Base-by-base conservation (phyloP, 164 flowering plant species). In the Umbellularia californica region DNA sequence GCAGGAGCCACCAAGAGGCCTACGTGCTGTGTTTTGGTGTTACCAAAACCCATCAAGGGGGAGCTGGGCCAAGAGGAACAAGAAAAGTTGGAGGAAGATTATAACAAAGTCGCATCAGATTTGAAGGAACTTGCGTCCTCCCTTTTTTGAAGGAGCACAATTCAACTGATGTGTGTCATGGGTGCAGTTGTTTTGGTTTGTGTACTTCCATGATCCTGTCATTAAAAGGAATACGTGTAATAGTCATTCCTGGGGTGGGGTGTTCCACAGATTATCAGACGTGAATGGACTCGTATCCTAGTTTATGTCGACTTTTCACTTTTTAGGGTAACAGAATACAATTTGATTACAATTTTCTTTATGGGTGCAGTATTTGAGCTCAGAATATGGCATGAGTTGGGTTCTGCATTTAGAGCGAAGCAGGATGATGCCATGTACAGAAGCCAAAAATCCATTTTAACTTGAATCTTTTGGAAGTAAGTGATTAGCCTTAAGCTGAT, bases 1-100 rank as follows among this genome's bases (percentile, higher is more conserved):
- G 99, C 97, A 7, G 97, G 97, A 64, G 84, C 93, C 20, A 93
- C 99, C 23, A 90, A 93, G 89, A 87, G 97, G 82, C 97, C 99
- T 30, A 93, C 99, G 0, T 91, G 99, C 80, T 95, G 99, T 76
- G 90, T 95, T 30, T 77, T 95, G 77, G 95, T 95, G 80, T 78
- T 79, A 74, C 87, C 95, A 2, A 89, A 93, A 83, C 99, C 99
- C 14, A 69, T 83, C 1, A 95, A 95, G 82, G 99, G 97, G 12
- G 95, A 91, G 52, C 63, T 93, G 20, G 80, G 70, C 30, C 79
- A 81, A 55, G 95, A 89, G 65, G 93, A 93, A 25, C 90, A 86
- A 74, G 91, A 89, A 22, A 90, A 93, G 78, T 75, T 95, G 67
- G 83, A 85, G 77, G 78, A 88, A 30, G 96, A 92, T 17, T 90